A percentile compares a stretch with the other conserved stretches of the same genome.
Conservation (phyloP, 495 filamentous ascomycete genomes). For the Penicillium turbatum region DNA sequence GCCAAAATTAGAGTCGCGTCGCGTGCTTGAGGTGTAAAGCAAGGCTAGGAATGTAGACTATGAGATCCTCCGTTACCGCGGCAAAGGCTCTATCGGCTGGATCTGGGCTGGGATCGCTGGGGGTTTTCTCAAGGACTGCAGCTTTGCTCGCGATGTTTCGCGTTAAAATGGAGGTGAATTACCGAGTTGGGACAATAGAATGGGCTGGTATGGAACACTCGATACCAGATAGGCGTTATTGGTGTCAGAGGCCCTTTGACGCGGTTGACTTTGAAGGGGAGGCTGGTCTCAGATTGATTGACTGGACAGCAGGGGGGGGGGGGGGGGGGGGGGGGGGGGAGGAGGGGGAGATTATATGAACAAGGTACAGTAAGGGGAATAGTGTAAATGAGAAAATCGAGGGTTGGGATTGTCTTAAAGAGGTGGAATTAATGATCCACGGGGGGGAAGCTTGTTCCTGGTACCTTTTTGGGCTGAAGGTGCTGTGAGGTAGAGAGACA, state of each 20-base stretch:
- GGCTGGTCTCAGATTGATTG: constrained; percentile 35
- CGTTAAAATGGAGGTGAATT: neutral
- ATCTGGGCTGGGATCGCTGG: constrained; percentile 19
- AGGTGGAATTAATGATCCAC: constrained; percentile 7
- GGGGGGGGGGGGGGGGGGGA: constrained; percentile 11
- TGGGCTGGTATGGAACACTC: constrained; percentile 7
- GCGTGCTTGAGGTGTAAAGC: constrained; percentile 38
- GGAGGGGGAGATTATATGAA: constrained; percentile 26
- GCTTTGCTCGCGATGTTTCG: constrained; percentile 19
- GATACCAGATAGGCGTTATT: neutral
- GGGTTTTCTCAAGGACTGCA: neutral
- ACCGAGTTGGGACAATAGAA: constrained; percentile 2
- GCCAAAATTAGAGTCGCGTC: constrained; percentile 29
- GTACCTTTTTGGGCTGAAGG: constrained; percentile 8
- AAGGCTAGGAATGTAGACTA: constrained; percentile 47
- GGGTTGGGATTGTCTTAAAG: constrained; percentile 20
- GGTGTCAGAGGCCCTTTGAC: constrained; percentile 10
- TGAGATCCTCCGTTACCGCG: constrained; percentile 37
- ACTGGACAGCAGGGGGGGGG: constrained; percentile 15
- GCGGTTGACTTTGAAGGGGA: constrained; percentile 7
- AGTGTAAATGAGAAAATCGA: neutral
- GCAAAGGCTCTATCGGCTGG: constrained; percentile 16
- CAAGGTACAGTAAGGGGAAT: constrained; percentile 18
- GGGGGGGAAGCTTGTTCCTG: constrained; percentile 25
- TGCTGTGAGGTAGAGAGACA: neutral